Percentiles rank a stretch among this genome's conserved stretches.
Evolutionary conservation across 345 rosid species (phyloP).

Genomic region (Hibiscus syriacus): DNA sequence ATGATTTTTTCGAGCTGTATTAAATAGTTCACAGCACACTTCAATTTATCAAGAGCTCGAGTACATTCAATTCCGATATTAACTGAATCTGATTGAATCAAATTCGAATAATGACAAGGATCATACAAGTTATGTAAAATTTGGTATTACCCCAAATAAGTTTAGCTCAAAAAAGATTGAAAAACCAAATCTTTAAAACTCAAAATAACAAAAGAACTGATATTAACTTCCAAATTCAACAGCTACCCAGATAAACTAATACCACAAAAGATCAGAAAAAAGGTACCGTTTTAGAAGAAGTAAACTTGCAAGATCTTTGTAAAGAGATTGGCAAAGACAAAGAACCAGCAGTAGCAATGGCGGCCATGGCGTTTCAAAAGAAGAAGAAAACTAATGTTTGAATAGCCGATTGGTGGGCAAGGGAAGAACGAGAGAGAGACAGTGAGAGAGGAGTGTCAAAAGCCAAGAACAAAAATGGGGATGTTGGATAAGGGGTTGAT

Average conservation of each 20-base stretch:
- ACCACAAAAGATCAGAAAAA: background rate
- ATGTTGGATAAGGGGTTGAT: constrained; percentile 79
- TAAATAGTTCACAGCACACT: no score
- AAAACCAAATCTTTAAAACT: background rate
- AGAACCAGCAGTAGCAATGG: constrained; percentile 61
- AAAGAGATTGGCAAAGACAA: constrained; percentile 66
- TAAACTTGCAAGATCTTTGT: constrained; percentile 39
- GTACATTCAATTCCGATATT: no score
- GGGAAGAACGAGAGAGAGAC: constrained; percentile 1
- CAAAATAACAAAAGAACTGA: background rate
- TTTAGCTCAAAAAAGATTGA: background rate
- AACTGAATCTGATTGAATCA: no score
- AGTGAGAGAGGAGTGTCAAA: no score
- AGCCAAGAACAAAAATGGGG: no score
- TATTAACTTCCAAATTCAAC: background rate
- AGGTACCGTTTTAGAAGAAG: no score
- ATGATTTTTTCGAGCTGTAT: no score
- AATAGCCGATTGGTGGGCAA: background rate
- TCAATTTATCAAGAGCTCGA: no score
- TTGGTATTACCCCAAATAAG: background rate
- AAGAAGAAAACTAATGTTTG: background rate
- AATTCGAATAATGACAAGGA: no score
- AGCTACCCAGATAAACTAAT: background rate
- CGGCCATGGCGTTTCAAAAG: constrained; percentile 51
- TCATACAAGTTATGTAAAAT: background rate